Base-by-base conservation (phyloP, 2,329 filamentous ascomycete genomes). In the Pseudophaeomoniella oleicola region DNA sequence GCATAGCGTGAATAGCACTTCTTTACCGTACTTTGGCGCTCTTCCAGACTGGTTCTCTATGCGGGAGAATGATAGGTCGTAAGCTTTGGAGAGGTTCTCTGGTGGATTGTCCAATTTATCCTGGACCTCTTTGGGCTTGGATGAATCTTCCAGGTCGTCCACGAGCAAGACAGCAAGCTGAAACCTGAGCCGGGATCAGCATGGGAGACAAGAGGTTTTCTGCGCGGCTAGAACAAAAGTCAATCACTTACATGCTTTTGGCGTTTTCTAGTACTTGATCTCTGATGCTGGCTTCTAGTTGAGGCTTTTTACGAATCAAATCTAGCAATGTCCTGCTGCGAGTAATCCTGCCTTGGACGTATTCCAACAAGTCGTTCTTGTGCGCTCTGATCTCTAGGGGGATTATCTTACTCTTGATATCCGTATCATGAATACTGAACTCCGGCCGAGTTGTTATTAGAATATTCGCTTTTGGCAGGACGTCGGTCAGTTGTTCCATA, bases 371-470 rank as follows among this genome's bases (percentile, higher is more conserved):
- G 34, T 35, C 34, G 11, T 9, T 16, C 11, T 35, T 35, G 15
- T 35, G 34, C 15, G 34, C 34, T 35, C 15, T 29, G 17, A 35
- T 35, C 17, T 29, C 13, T 6, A 35, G 11, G 14, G 34, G 11
- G 9, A 11, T 16, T 29, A 29, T 29, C 17, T 35, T 19, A 6
- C 6, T 30, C 34, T 11, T 9, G 15, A 19, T 9, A 19, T 35
- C 12, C 11, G 17, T 11, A 29, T 35, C 17, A 9, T 29, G 11
- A 16, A 35, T 29, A 12, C 17, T 19, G 34, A 35, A 16, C 11
- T 35, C 34, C 29, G 34, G 34, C 29, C 34, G 34, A 11, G 34
- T 27, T 27, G 34, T 35, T 11, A 35, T 35, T 17, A 35, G 29
- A 11, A 29, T 15, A 15, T 35, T 35, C 9, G 34, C 17, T 11